These are phyloP conservation scores for Gentiana macrophylla DNA, from an alignment of 257 asterid genomes.

Conservation along the genomic window DNA sequence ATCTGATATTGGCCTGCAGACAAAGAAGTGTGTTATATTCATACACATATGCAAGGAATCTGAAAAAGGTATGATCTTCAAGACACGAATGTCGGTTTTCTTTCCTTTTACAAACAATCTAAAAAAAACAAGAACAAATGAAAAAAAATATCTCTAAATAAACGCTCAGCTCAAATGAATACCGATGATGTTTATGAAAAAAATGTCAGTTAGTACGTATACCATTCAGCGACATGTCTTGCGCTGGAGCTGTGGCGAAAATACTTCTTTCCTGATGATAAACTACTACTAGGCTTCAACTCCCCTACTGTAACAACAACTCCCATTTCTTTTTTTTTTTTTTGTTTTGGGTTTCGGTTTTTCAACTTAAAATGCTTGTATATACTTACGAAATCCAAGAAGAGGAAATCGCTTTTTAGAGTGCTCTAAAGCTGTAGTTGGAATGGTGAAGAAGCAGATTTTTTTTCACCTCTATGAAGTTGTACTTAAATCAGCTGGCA, in stretches of 20 bases:
- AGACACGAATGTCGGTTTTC: too few species aligned
- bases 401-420: too few species aligned
- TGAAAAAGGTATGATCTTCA: not conserved
- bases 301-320: slow-evolving; percentile 59
- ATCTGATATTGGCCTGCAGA: slow-evolving; percentile 88
- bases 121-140: not conserved
- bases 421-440: slow-evolving; percentile 2
- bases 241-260: slow-evolving; percentile 79
- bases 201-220: not conserved
- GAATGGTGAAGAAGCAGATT: not conserved
- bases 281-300: slow-evolving; percentile 53
- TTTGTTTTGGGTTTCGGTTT: too few species aligned
- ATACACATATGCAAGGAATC: too few species aligned
- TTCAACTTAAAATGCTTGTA: too few species aligned
- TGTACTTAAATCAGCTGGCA: slow-evolving; percentile 7
- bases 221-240: slow-evolving; percentile 79
- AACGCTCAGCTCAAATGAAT: too few species aligned
- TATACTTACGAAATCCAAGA: too few species aligned
- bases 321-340: slow-evolving; percentile 38
- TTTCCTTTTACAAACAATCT: too few species aligned
- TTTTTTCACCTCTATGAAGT: slow-evolving; percentile 2
- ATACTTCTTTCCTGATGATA: slow-evolving; percentile 65
- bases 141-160: not conserved
- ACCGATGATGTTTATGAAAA: too few species aligned
- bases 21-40: not conserved